Conservation (phyloP, 1,284 basidiomycete genomes). For the Mrakiaceae sp. region DNA sequence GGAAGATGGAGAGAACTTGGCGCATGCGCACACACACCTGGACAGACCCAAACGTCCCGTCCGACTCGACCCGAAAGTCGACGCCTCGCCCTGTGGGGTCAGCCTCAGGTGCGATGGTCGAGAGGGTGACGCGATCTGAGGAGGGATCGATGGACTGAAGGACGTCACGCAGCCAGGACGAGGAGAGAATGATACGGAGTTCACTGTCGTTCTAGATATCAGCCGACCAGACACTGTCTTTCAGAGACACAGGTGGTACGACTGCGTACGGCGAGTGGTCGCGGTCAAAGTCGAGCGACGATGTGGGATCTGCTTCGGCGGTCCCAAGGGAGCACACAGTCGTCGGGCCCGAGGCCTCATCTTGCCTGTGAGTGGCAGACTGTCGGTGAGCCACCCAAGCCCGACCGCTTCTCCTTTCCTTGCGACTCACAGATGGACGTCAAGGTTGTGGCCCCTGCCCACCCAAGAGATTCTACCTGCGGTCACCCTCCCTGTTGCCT, state of each 20-base stretch:
- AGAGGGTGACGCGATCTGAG: conserved; percentile 2
- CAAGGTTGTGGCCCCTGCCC: conserved; percentile 67
- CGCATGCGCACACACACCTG: background rate
- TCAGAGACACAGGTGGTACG: background rate
- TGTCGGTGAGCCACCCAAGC: background rate
- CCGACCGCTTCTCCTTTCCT: too few relatives aligned
- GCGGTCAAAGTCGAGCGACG: conserved; percentile 1
- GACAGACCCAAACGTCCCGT: conserved; percentile 6
- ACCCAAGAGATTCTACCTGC: conserved; percentile 74
- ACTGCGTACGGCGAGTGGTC: background rate
- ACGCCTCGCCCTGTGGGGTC: background rate
- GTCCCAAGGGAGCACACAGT: conserved; percentile 11
- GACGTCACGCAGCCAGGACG: conserved; percentile 4
- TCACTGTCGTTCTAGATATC: background rate
- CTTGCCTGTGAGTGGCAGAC: background rate
- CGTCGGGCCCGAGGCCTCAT: conserved; percentile 6
- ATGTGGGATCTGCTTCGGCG: background rate
- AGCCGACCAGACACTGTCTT: too few relatives aligned
- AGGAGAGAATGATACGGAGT: conserved; percentile 5
- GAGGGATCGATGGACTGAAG: conserved; percentile 13
- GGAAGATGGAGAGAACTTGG: too few relatives aligned
- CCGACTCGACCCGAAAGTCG: conserved; percentile 13
- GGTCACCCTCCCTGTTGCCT: conserved; percentile 37
- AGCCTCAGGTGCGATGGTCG: background rate
- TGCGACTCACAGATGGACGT: conserved; percentile 58